Evolutionary conservation across 495 filamentous ascomycete genomes (phyloP).

Genomic region (Penicillium subrubescens): DNA sequence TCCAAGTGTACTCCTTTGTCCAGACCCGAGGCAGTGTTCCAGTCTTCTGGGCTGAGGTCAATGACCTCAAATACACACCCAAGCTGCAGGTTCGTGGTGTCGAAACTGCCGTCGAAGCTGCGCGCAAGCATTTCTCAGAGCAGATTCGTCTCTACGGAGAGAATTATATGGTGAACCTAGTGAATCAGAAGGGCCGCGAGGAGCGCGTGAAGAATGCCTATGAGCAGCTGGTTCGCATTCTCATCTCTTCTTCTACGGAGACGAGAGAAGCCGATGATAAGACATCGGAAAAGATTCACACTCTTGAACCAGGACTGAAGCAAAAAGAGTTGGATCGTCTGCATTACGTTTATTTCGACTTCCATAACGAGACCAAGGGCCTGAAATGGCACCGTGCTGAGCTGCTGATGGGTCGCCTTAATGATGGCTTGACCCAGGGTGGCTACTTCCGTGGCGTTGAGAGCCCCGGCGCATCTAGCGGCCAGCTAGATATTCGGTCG

Average conservation of each 20-base stretch:
- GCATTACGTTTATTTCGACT: constrained; percentile 98
- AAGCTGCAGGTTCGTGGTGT: constrained; percentile 83
- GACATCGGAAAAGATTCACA: constrained; percentile 77
- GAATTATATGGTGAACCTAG: constrained; percentile 93
- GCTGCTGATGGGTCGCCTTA: constrained; percentile 78
- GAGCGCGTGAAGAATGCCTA: constrained; percentile 85
- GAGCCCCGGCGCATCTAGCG: constrained; percentile 68
- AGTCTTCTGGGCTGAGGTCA: constrained; percentile 93
- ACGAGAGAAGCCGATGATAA: constrained; percentile 53
- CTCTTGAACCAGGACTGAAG: constrained; percentile 64
- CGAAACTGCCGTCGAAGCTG: constrained; percentile 77
- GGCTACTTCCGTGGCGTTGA: constrained; percentile 93
- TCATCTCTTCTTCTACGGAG: constrained; percentile 71
- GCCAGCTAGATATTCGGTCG: constrained; percentile 74
- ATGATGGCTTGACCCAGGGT: constrained; percentile 68
- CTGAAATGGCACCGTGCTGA: constrained; percentile 90
- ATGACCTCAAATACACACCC: constrained; percentile 84
- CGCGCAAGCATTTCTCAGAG: constrained; percentile 84
- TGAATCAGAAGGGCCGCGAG: constrained; percentile 93
- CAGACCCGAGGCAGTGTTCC: constrained; percentile 95
- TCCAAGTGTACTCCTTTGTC: constrained; percentile 89
- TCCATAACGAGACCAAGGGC: constrained; percentile 94
- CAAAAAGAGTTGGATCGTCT: constrained; percentile 73
- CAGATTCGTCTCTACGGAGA: constrained; percentile 93
- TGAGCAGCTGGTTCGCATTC: constrained; percentile 76